Evolutionary conservation across 2,329 filamentous ascomycete genomes (phyloP), one percentile per base, ranked within the genome.

Genomic region (Botrytis pseudocinerea): DNA sequence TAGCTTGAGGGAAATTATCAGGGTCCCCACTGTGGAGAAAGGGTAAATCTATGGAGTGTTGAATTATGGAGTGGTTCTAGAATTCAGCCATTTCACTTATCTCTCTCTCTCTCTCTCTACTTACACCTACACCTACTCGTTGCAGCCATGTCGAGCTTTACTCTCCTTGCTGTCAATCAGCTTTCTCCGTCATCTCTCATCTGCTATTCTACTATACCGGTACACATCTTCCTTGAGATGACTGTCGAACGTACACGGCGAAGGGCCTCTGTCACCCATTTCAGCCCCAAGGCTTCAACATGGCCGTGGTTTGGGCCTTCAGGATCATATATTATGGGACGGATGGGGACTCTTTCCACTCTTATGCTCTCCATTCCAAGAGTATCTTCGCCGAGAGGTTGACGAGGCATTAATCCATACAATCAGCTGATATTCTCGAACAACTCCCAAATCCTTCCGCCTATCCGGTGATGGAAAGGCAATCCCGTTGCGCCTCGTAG

Each of bases 1-100:
- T 57, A 62, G 35, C 60, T n/a, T 20, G 38, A 42, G 60, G 35
- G 35, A 38, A 63, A 48, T 63, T 51, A 25, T 63, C 28, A 59
- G n/a, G 25, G 28, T 48, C 25, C 63, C 69, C 69, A 70, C 57
- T 40, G 69, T 70, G 69, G 69, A 46, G 68, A 63, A 48, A 25
- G 28, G n/a, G 32, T 20, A 48, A 40, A 20, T 35, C 20, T 25
- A 35, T 38, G 38, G 54, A 69, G 18, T 63, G 25, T 25, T 63
- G n/a, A 51, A 20, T 35, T 35, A 35, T 35, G 38, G 54, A 69
- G n/a, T 51, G 32, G 32, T 63, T 70, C 59, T 70, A 70, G 59
- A 64, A 40, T 70, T 54, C n/a, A 32, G 69, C 18, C 32, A 62
- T 44, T 28, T 51, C 59, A 70, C 69, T 63, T 54, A 28, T 63